Evolutionary conservation across 306 rosid genomes (phyloP), one percentile per base, ranked within the genome.

Genomic region (Dalbergia cochinchinensis): DNA sequence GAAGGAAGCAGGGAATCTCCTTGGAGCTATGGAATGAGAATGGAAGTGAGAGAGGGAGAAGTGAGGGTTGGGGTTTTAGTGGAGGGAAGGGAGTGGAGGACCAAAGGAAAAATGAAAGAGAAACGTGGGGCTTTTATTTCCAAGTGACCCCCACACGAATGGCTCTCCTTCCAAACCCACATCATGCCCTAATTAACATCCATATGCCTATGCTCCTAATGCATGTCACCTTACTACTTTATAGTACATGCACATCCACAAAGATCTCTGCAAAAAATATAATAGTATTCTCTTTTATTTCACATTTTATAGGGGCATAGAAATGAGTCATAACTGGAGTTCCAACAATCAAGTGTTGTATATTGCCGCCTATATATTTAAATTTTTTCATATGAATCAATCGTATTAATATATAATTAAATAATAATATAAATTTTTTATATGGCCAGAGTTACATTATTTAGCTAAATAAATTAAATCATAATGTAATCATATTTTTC

Each of bases 81-180:
- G 72, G 80, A 31, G 37, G 71, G 2, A 42, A 44, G 11, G 81
- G 65, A 73, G 0, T 47, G 53, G 1, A 37, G 71, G 58, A 69
- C 0, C 44, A 44, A 11, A 70, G 76, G 77, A 55, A 81, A 60
- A 73, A 3, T 10, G 53, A 13, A 77, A 82, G 70, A 16, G 78
- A 71, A 77, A 84, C 77, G 90, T 71, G 92, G 85, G 82, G 72
- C 84, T 54, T 54, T 74, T 87, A 81, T 78, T 73, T 74, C 64
- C 16, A 48, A 41, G 77, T 58, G 86, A 62, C 33, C 63, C 82
- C 87, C 86, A 76, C 82, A 83, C 90, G 83, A 81, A 78, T 64
- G 87, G 74, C 74, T 80, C 67, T 74, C 39, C 71, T 35, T 54
- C 50, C 74, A 26, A 51, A 34, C 76, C 69, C 75, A 7, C 67